Conservation (phyloP, 306 rosid genomes). For the Vicia villosa region DNA sequence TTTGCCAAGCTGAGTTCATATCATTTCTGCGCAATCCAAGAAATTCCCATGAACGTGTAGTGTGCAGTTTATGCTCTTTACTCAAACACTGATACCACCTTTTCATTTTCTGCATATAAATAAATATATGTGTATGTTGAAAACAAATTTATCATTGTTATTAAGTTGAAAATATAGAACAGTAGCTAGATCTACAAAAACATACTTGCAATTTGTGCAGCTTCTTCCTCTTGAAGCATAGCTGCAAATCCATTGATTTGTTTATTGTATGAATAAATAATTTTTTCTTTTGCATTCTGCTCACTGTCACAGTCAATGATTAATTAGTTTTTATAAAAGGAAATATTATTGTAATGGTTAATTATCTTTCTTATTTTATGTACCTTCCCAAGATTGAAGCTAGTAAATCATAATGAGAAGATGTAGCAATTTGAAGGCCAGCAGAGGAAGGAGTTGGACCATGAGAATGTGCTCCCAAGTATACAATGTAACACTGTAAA, state of each 20-base stretch:
- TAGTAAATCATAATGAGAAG: no score
- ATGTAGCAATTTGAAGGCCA: no score
- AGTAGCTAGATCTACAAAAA: neutral
- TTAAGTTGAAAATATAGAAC: neutral
- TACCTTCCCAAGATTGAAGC: constrained; percentile 47
- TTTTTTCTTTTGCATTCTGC: constrained; percentile 43
- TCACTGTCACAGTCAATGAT: constrained; percentile 29
- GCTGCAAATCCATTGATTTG: no score
- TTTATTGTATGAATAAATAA: no score
- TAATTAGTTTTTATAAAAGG: neutral
- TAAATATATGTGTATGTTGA: no score
- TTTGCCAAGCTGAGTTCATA: constrained; percentile 42
- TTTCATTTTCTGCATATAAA: constrained; percentile 36
- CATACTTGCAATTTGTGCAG: no score
- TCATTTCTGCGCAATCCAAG: constrained; percentile 42
- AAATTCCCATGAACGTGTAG: constrained; percentile 80
- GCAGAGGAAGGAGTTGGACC: no score
- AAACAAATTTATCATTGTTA: no score
- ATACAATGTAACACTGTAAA: constrained; percentile 45
- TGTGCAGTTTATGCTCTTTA: constrained; percentile 54
- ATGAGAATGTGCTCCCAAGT: no score
- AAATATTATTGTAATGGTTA: neutral
- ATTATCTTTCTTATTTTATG: neutral
- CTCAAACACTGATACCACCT: constrained; percentile 68
- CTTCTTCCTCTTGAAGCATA: no score